These are phyloP conservation scores for Termitomyces sp. DNA, from an alignment of 768 basidiomycete genomes.

Conservation along the genomic window DNA sequence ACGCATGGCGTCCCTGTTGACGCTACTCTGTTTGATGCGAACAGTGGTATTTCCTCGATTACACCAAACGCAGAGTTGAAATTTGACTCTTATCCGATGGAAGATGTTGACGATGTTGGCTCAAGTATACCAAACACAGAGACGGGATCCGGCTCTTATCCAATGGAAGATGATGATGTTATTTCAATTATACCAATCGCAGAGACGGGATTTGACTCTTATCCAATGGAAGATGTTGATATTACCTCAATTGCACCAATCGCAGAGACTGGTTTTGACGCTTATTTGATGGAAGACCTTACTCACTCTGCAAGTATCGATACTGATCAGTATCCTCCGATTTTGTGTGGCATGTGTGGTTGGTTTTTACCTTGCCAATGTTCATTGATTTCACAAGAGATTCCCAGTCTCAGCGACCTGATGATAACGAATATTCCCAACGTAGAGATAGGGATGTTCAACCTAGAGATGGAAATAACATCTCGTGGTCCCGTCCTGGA, in stretches of 20 bases:
- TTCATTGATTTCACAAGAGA: not conserved
- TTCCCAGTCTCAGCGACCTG: not conserved
- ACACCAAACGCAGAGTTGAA: not conserved
- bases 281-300: not conserved
- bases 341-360: not conserved
- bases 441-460: not conserved
- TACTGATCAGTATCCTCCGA: not conserved
- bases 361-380: not conserved
- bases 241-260: not conserved
- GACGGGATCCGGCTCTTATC: no score
- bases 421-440: not conserved
- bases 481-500: not conserved
- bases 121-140: not conserved
- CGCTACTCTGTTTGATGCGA: not conserved
- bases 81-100: not conserved
- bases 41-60: not conserved
- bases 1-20: not conserved
- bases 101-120: not conserved
- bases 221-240: not conserved
- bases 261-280: not conserved
- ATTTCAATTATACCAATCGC: no score
- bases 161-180: not conserved
- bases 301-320: not conserved
- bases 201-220: not conserved
- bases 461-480: not conserved